These are phyloP conservation scores for Metschnikowia arizonensis DNA, from an alignment of 805 yeast genomes.

Conservation along the genomic window DNA sequence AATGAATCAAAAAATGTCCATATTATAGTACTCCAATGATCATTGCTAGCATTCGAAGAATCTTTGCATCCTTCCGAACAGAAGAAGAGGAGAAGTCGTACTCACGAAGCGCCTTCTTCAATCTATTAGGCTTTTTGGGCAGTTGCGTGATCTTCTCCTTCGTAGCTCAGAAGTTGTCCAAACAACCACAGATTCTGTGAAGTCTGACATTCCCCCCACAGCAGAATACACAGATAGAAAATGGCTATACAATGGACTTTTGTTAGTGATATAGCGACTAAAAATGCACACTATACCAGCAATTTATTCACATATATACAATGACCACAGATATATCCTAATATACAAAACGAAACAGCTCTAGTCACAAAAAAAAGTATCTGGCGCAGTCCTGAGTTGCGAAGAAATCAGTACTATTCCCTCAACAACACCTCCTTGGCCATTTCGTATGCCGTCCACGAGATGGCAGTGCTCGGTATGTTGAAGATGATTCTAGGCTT, in stretches of 20 bases:
- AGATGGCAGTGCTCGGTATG: constrained; percentile 93
- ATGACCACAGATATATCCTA: constrained; percentile 4
- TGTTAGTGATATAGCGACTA: too few species aligned
- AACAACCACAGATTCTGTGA: constrained; percentile 14
- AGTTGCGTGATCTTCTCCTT: constrained; percentile 78
- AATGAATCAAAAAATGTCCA: neutral
- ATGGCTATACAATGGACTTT: too few species aligned
- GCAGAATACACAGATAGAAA: too few species aligned
- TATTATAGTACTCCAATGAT: constrained; percentile 35
- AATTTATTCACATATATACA: constrained; percentile 2
- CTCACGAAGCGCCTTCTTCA: constrained; percentile 74
- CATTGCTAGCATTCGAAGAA: constrained; percentile 69
- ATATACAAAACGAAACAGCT: constrained; percentile 1
- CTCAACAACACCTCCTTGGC: constrained; percentile 67
- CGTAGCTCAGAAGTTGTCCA: constrained; percentile 58
- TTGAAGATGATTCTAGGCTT: constrained; percentile 88
- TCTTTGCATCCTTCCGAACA: constrained; percentile 77
- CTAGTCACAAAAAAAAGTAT: neutral
- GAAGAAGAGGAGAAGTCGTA: constrained; percentile 80
- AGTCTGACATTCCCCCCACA: neutral
- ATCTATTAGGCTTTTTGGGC: constrained; percentile 74
- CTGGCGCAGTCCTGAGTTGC: neutral
- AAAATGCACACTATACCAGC: neutral
- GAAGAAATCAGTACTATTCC: constrained; percentile 8
- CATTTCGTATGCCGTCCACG: constrained; percentile 98